Conservation (phyloP, 164 flowering plant species). For the Cinnamomum chago region DNA sequence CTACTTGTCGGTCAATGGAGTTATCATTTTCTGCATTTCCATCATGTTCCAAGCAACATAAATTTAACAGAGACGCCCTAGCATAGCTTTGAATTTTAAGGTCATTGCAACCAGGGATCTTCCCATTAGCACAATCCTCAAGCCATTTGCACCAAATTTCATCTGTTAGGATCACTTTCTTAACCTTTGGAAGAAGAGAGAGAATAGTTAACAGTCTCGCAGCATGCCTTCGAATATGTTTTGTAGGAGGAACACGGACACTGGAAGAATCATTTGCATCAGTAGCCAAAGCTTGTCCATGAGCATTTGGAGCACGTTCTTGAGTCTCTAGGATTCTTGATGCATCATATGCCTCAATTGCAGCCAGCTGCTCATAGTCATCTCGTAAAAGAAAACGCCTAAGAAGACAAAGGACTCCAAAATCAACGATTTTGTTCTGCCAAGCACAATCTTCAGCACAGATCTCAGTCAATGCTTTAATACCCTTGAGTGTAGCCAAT, state of each 20-base stretch:
- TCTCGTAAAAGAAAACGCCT: conserved; percentile 73
- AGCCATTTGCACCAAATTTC: conserved; percentile 86
- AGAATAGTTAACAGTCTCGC: conserved; percentile 76
- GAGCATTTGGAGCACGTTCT: conserved; percentile 32
- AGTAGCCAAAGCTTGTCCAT: conserved; percentile 35
- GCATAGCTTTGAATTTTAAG: conserved; percentile 89
- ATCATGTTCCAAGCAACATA: conserved; percentile 42
- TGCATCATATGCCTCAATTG: conserved; percentile 92
- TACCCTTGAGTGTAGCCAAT: conserved; percentile 78
- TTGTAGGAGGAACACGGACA: conserved; percentile 80
- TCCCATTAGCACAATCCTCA: conserved; percentile 90
- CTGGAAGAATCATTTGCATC: conserved; percentile 55
- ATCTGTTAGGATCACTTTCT: conserved; percentile 55
- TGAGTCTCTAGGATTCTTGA: conserved; percentile 62
- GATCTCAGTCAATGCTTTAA: conserved; percentile 75
- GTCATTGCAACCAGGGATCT: conserved; percentile 82
- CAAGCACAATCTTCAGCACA: conserved; percentile 59
- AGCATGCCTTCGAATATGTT: conserved; percentile 92
- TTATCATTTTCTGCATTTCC: conserved; percentile 22
- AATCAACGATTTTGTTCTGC: conserved; percentile 56
- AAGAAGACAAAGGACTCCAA: conserved; percentile 76
- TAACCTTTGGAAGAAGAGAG: conserved; percentile 77
- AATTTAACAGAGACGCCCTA: conserved; percentile 68
- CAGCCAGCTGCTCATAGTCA: conserved; percentile 95
- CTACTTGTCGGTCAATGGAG: conserved; percentile 18